Base-by-base conservation (phyloP, 2,329 filamentous ascomycete species). In the Helotiales sp. region DNA sequence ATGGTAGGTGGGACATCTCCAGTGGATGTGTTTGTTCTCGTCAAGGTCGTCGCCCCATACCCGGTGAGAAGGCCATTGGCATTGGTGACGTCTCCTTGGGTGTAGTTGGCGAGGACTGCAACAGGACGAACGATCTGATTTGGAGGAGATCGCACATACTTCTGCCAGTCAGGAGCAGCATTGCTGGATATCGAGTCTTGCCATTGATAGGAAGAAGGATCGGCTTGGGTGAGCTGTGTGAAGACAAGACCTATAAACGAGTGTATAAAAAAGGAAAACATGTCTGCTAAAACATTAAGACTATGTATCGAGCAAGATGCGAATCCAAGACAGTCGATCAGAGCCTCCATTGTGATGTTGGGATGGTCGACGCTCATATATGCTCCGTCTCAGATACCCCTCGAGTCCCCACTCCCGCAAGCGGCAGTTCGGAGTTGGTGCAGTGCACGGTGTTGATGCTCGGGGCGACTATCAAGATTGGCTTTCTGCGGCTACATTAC, bases 121-220 rank as follows among this genome's bases (percentile, higher is more conserved):
- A 62, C 65, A 13, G 76, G 75, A 8, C 52, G 56, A 19, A 78
- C 68, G 5, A 63, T 70, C 9, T 31, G 64, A 31, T 57, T 69
- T 1, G 66, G n/a, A 12, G 76, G 74, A 2, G 74, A 70, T 46
- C 75, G 71, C 12, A 79, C 70, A 55, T 75, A 75, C 46, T 69
- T 69, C 7, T 75, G 69, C 76, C 76, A 79, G 50, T 60, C 55
- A 9, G 53, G 36, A 5, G 22, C 25, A 2, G 48, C 22, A 17
- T 19, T 29, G 15, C 34, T 48, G 7, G 51, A 8, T 15, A 60
- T 47, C 17, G 44, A 53, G 44, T 30, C 31, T 30, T 60, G 61
- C 53, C 58, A 60, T 48, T 54, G 46, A 33, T 52, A 55, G 6
- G 50, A 42, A 7, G 57, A 44, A 24, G 40, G 56, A 46, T 29